Evolutionary conservation across 2,329 filamentous ascomycete species (phyloP), one percentile per base, ranked within the genome.

Genomic region (Cercospora brassicicola): DNA sequence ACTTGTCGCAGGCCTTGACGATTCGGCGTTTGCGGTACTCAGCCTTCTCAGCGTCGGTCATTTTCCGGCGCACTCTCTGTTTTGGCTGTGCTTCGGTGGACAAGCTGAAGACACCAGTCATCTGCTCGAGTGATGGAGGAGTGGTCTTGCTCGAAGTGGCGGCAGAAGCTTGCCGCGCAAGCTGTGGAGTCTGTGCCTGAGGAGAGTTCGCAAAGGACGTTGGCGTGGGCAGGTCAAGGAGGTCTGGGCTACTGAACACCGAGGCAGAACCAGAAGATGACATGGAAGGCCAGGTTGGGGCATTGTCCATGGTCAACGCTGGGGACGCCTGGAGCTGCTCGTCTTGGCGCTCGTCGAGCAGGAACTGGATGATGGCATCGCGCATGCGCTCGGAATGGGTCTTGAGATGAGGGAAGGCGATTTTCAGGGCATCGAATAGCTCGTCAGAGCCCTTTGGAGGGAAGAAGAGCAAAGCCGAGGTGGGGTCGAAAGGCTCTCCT

Each of bases 371-470:
- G 57, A 78, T 76, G 45, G 79, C 79, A 51, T 79, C 76, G 7
- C 79, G 76, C 77, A 80, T 78, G 57, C 79, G 78, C 67, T 80
- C 78, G n/a, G 77, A 76, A 62, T 80, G 78, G 56, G 74, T 77
- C 60, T 75, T 75, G 36, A 78, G 70, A 61, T 77, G 73, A 4
- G 79, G 78, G 64, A 73, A 80, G 26, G 77, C 76, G 30, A 67
- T 60, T 51, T 76, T 72, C 23, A 80, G 72, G 48, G 79, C 79
- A 59, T 79, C 77, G 73, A 79, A 79, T 5, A 80, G 75, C 64
- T 79, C 78, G 62, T 80, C 79, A 10, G 79, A 80, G 64, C 78
- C 78, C 68, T 79, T 79, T 31, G 77, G 70, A 51, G 78, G 78
- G 71, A 76, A 78, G 76, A 79, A 79, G 63, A 76, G 69, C 30